phyloP scores from a whole-genome alignment of 192 early-diverging fungal species.

The Coemansia sp. region DNA sequence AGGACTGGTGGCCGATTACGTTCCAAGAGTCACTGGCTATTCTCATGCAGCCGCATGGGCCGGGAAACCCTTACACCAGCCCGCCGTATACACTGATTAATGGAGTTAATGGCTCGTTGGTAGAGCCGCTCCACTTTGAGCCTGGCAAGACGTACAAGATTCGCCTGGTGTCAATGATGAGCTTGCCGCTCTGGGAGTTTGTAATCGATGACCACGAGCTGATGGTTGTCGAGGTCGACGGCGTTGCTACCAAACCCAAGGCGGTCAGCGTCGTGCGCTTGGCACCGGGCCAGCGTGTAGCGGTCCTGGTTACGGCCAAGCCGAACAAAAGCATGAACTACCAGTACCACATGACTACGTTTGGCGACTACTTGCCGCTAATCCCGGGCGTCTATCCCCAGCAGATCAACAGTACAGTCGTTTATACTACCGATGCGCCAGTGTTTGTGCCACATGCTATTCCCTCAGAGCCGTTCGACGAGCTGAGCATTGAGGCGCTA shows the following conservation, averaged over 20 bases:
- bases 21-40: constrained; percentile 58
- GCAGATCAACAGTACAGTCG: constrained; percentile 58
- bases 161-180: constrained; percentile 77
- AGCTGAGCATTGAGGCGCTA: constrained; percentile 58
- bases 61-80: constrained; percentile 35
- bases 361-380: constrained; percentile 67
- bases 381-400: constrained; percentile 57
- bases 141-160: constrained; percentile 82
- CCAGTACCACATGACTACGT: constrained; percentile 70
- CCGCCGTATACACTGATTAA: constrained; percentile 65
- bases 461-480: constrained; percentile 41
- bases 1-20: constrained; percentile 68
- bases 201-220: constrained; percentile 78
- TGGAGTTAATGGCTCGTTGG: constrained; percentile 44
- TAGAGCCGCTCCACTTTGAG: constrained; percentile 60
- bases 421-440: constrained; percentile 40
- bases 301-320: constrained; percentile 78
- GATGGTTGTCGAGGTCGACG: constrained; percentile 79
- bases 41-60: constrained; percentile 27
- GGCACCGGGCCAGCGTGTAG: constrained; percentile 74
- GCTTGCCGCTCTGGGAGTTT: constrained; percentile 71
- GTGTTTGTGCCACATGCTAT: constrained; percentile 9
- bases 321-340: constrained; percentile 63
- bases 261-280: constrained; percentile 60
- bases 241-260: constrained; percentile 63